Conservation (phyloP, 1,139 yeast genomes). For the Candida sojae region DNA sequence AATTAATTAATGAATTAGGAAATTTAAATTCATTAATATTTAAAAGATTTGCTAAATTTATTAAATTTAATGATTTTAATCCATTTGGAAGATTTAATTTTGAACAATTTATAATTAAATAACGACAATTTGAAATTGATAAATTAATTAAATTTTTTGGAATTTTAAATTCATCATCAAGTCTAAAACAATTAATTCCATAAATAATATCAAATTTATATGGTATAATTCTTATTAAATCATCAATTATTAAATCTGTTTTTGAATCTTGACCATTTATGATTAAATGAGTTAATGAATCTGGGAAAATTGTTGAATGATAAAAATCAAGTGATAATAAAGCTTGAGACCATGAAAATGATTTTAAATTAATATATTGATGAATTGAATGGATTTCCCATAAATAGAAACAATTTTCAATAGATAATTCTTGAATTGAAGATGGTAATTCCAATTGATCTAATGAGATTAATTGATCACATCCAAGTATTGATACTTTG, state of each 20-base stretch:
- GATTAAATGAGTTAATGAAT: slow-evolving; percentile 2
- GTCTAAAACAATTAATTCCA: slow-evolving; percentile 7
- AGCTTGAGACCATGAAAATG: slow-evolving; percentile 8
- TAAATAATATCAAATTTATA: slow-evolving; percentile 3
- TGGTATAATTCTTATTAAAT: slow-evolving; percentile 7
- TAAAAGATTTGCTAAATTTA: slow-evolving; percentile 8
- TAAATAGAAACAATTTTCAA: slow-evolving; percentile 5
- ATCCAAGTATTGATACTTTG: neutral
- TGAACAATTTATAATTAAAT: slow-evolving; percentile 6
- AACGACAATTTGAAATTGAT: slow-evolving; percentile 8
- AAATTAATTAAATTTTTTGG: slow-evolving; percentile 5
- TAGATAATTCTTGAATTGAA: slow-evolving; percentile 2
- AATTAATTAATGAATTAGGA: slow-evolving; percentile 1
- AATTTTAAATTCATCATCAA: slow-evolving; percentile 7
- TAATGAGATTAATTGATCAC: slow-evolving; percentile 4
- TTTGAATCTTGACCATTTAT: slow-evolving; percentile 7
- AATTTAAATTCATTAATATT: slow-evolving; percentile 3
- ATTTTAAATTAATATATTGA: slow-evolving; percentile 4
- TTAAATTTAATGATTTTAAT: slow-evolving; percentile 3
- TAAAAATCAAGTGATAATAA: slow-evolving; percentile 8
- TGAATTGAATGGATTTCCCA: slow-evolving; percentile 3
- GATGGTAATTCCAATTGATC: slow-evolving; percentile 5
- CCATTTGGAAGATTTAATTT: slow-evolving; percentile 3
- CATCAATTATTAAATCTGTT: slow-evolving; percentile 1
- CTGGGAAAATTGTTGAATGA: slow-evolving; percentile 3